These are phyloP conservation scores for Irpex sp. DNA, from an alignment of 1,284 basidiomycete species.

Conservation along the genomic window DNA sequence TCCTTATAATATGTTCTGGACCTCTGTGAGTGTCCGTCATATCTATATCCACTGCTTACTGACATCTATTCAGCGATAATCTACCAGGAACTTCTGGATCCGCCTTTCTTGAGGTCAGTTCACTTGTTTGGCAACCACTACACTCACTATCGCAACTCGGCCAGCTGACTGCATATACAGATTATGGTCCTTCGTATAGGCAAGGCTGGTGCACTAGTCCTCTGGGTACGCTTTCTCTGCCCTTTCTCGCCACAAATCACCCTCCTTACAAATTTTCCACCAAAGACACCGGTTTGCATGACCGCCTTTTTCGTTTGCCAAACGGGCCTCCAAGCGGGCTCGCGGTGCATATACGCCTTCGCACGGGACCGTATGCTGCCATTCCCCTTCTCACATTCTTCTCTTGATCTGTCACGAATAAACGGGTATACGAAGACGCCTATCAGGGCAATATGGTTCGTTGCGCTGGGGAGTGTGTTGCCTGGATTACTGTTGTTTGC, in stretches of 20 bases:
- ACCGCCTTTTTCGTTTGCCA: constrained; percentile 84
- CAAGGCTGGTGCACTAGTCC: constrained; percentile 59
- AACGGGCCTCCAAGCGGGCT: constrained; percentile 79
- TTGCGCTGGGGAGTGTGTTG: constrained; percentile 62
- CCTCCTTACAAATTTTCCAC: neutral
- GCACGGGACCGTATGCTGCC: constrained; percentile 82
- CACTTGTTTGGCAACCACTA: neutral
- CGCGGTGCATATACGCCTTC: constrained; percentile 87
- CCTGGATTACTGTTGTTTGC: constrained; percentile 78
- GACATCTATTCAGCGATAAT: constrained; percentile 36
- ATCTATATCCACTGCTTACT: too few relatives aligned
- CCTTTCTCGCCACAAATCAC: neutral
- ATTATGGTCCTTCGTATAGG: constrained; percentile 78
- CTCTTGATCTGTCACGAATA: constrained; percentile 25
- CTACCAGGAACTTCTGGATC: constrained; percentile 63
- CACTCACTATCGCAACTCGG: neutral
- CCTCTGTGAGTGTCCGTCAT: constrained; percentile 43
- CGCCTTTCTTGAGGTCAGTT: constrained; percentile 58
- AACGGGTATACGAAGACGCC: constrained; percentile 70
- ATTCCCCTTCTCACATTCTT: constrained; percentile 63
- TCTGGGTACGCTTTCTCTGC: constrained; percentile 54
- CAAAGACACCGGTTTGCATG: constrained; percentile 64
- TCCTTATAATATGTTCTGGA: constrained; percentile 79
- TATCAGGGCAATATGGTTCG: constrained; percentile 78
- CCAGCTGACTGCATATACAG: constrained; percentile 58